Evolutionary conservation across 257 asterid genomes (phyloP).

Genomic region (Nicotiana obtusifolia): DNA sequence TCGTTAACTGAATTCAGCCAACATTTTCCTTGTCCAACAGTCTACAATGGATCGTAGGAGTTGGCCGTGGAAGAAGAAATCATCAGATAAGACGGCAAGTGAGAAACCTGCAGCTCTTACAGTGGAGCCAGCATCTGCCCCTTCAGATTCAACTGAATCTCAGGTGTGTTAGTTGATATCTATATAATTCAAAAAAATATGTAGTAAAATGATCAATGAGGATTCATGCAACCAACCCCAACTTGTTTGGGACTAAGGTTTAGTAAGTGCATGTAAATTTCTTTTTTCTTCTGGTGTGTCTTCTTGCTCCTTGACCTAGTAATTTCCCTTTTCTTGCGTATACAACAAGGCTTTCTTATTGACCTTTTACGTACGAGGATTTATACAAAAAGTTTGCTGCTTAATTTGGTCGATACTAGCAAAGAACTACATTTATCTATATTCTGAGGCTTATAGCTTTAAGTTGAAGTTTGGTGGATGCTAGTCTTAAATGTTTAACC

Average conservation of each 20-base stretch:
- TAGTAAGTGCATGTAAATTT: background rate
- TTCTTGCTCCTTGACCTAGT: background rate
- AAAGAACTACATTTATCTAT: background rate
- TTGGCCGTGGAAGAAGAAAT: constrained; percentile 99
- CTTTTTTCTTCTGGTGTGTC: background rate
- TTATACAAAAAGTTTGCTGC: background rate
- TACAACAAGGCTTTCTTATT: background rate
- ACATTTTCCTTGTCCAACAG: constrained; percentile 16
- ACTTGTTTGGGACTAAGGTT: too few species aligned
- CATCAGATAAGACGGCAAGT: constrained; percentile 66
- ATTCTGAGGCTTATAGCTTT: background rate
- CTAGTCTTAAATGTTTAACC: background rate
- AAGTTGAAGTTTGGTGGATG: background rate
- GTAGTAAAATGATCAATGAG: too few species aligned
- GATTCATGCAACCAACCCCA: too few species aligned
- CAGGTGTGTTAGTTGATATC: constrained; percentile 40
- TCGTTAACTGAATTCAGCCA: background rate
- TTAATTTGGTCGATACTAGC: background rate
- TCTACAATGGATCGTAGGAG: constrained; percentile 67
- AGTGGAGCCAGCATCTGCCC: constrained; percentile 35
- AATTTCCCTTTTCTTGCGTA: background rate
- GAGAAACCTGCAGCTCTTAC: constrained; percentile 39
- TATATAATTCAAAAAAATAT: background rate
- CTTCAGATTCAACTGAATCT: constrained; percentile 40
- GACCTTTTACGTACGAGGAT: background rate